Evolutionary conservation across 805 yeast species (phyloP).

Genomic region (Scheffersomyces stipitis): DNA sequence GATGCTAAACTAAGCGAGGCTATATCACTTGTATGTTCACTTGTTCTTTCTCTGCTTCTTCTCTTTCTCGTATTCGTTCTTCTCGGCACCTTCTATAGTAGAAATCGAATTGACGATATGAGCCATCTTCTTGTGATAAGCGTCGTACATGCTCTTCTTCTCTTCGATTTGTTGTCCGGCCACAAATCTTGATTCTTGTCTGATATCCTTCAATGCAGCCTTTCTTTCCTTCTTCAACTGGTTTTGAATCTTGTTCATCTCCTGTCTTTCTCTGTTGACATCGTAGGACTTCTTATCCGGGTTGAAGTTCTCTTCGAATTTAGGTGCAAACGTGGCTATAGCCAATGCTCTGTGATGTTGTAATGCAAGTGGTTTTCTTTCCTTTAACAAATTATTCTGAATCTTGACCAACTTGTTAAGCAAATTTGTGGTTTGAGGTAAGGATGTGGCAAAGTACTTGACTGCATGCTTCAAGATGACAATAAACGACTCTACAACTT

Average conservation of each 20-base stretch:
- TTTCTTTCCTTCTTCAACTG: conserved; percentile 91
- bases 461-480: conserved; percentile 40
- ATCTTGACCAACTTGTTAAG: conserved; percentile 51
- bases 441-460: conserved; percentile 31
- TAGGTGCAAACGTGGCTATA: conserved; percentile 82
- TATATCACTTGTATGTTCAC: too few species aligned
- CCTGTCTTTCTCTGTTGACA: conserved; percentile 76
- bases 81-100: conserved; percentile 93
- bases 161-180: conserved; percentile 82
- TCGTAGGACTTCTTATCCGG: conserved; percentile 94
- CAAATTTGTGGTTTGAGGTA: conserved; percentile 39
- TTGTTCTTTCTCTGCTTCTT: conserved; percentile 59
- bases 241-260: conserved; percentile 75
- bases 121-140: conserved; percentile 88
- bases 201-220: conserved; percentile 81
- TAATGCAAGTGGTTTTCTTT: conserved; percentile 63
- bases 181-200: conserved; percentile 83
- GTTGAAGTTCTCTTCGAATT: conserved; percentile 93
- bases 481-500: conserved; percentile 52
- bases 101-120: conserved; percentile 81
- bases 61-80: conserved; percentile 88
- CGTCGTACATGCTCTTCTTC: conserved; percentile 71
- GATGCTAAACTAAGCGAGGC: too few species aligned
- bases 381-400: conserved; percentile 27
- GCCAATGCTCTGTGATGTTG: conserved; percentile 86